A percentile compares a stretch with the other conserved stretches of the same genome.
Evolutionary conservation across 164 flowering plant genomes (phyloP).

Genomic region (Liriodendron chinense): DNA sequence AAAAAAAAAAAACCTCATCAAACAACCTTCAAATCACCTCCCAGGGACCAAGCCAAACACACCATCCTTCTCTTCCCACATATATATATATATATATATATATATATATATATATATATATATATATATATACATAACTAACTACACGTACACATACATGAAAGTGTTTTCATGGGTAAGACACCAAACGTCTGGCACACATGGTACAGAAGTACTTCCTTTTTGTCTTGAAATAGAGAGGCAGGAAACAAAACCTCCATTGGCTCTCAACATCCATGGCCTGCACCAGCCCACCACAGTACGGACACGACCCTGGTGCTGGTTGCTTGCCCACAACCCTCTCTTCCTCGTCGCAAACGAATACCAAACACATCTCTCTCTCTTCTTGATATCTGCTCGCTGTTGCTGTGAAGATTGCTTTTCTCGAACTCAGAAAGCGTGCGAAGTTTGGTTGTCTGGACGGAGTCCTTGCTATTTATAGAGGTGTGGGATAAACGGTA

Average conservation of each 20-base stretch:
- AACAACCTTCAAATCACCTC: background rate
- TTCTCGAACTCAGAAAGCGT: background rate
- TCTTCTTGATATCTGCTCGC: background rate
- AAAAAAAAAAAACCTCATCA: background rate
- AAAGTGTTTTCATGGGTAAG: slow-evolving; percentile 13
- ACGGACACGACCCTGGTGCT: slow-evolving; percentile 82
- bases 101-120: no score
- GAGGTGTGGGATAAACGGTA: background rate
- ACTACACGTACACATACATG: no score
- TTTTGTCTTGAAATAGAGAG: slow-evolving; percentile 53
- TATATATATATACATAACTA: no score
- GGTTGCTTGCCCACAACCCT: slow-evolving; percentile 52
- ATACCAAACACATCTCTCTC: slow-evolving; percentile 67
- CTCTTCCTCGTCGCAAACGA: slow-evolving; percentile 76
- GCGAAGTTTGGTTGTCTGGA: background rate
- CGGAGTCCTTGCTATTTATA: background rate
- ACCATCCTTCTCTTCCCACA: no score
- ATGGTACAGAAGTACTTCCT: slow-evolving; percentile 53
- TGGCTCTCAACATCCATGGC: slow-evolving; percentile 65
- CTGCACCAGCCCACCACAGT: slow-evolving; percentile 74
- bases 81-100: no score
- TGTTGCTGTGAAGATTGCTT: background rate
- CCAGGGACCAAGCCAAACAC: no score
- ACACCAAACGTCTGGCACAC: slow-evolving; percentile 52
- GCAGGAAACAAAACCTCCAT: slow-evolving; percentile 77